phyloP scores from a whole-genome alignment of 768 basidiomycete genomes.

The Xanthoconium purpureum region DNA sequence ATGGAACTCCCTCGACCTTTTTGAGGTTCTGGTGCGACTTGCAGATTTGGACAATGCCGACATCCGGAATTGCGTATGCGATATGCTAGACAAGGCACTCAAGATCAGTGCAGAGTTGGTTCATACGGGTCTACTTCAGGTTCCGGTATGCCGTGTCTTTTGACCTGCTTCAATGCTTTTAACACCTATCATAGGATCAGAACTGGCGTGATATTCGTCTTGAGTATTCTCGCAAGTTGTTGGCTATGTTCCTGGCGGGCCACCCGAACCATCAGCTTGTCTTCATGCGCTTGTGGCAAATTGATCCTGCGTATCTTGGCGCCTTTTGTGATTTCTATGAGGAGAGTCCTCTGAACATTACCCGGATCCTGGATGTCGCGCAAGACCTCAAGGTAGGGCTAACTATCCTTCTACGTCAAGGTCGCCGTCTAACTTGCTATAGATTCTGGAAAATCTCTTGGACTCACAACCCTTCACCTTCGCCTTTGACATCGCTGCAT shows the following conservation, averaged over 20 bases:
- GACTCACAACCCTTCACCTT: constrained; percentile 87
- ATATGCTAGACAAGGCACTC: constrained; percentile 91
- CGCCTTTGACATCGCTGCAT: constrained; percentile 88
- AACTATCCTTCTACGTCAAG: background rate
- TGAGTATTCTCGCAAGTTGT: constrained; percentile 82
- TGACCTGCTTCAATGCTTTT: background rate
- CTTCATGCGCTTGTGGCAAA: constrained; percentile 95
- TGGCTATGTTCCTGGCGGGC: constrained; percentile 87
- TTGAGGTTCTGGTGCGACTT: constrained; percentile 80
- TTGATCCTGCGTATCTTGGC: constrained; percentile 78
- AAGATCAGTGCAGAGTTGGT: constrained; percentile 93
- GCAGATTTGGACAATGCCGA: constrained; percentile 71
- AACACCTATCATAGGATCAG: constrained; percentile 48
- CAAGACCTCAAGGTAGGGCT: constrained; percentile 81
- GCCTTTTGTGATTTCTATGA: constrained; percentile 92
- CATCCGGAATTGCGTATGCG: constrained; percentile 72
- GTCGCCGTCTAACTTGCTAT: constrained; percentile 4
- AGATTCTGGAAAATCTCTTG: constrained; percentile 92
- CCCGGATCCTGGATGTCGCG: constrained; percentile 90
- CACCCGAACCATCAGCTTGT: constrained; percentile 95
- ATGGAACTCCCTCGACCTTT: constrained; percentile 92
- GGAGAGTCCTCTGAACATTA: constrained; percentile 90
- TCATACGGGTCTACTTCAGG: constrained; percentile 88
- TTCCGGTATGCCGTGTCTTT: constrained; percentile 59
- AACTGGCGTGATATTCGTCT: constrained; percentile 84